Evolutionary conservation across 305 asterid genomes (phyloP), one percentile per base, ranked within the genome.

Genomic region (Withania somnifera): DNA sequence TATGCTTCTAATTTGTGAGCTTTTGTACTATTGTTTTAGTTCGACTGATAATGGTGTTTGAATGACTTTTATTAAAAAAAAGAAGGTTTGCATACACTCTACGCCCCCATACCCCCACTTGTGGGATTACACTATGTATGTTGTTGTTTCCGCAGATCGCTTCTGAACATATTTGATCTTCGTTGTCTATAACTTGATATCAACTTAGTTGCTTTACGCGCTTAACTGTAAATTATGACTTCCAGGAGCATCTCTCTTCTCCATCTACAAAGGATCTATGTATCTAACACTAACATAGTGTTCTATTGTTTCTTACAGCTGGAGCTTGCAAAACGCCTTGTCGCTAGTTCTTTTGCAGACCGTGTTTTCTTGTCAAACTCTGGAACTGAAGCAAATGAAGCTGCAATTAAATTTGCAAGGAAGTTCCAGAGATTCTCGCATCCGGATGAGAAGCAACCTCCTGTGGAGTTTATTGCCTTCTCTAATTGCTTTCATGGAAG

Each of bases 311-410:
- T 24, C 80, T 64, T 83, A 63, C 90, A 96, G 99, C 88, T 96
- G 34, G 99, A 93, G 86, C 97, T 94, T 75, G 99, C 99, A 15
- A 94, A 94, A 80, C 91, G 90, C 38, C 89, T 96, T n/a, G 94
- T 93, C 58, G 83, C 86, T 38, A 58, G 79, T 84, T 96, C 99
- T 14, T 94, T 94, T 85, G 98, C 99, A 50, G 99, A 96, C 60
- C 95, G 98, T 26, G 97, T 92, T 51, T 96, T 96, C 90, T 96
- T 94, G 81, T 90, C 97, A 80, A 96, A 96, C 80, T 96, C 99
- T 9, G 98, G 99, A 71, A 91, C 99, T 20, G 98, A 96, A 86
- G 98, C 99, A 67, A 94, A 90, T 79, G 98, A 96, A 90, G 99
- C 98, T 64, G 98, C 99, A 5, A 92, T 96, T 63, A 96, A 96